A percentile compares a stretch with the other conserved stretches of the same genome.
These are phyloP conservation scores for Kodamaea neixiangensis DNA, from an alignment of 805 yeast genomes.

Conservation along the genomic window DNA sequence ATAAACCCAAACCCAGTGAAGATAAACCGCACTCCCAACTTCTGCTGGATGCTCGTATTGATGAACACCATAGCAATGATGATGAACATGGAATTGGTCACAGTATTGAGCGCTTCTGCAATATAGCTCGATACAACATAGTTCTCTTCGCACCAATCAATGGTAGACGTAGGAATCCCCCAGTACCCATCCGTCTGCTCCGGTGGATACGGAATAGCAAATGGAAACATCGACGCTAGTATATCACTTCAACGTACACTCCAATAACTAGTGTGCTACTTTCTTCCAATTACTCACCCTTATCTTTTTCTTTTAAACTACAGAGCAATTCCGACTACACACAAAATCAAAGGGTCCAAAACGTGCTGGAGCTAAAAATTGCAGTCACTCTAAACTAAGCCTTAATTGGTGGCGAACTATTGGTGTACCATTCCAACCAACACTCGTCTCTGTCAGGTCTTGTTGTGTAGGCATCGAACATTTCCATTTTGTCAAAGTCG, in stretches of 20 bases:
- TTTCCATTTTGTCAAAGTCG: slow-evolving; percentile 45
- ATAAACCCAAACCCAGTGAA: slow-evolving; percentile 78
- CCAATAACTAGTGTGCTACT: no score
- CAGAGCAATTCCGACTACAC: not conserved
- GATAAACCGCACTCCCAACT: slow-evolving; percentile 69
- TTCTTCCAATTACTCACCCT: not conserved
- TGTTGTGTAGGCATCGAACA: slow-evolving; percentile 58
- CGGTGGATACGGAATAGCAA: slow-evolving; percentile 56
- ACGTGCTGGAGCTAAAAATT: not conserved
- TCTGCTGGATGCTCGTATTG: slow-evolving; percentile 57
- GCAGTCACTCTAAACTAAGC: not conserved
- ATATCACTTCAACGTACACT: not conserved
- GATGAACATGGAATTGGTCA: slow-evolving; percentile 66
- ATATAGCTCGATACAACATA: slow-evolving; percentile 82
- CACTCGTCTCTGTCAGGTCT: slow-evolving; percentile 55
- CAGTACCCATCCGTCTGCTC: slow-evolving; percentile 63
- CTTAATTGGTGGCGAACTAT: not conserved
- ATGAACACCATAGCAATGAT: slow-evolving; percentile 63
- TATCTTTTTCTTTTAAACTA: not conserved
- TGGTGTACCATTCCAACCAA: slow-evolving; percentile 44
- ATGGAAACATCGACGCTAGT: slow-evolving; percentile 41
- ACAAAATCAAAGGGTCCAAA: not conserved
- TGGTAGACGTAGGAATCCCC: slow-evolving; percentile 90
- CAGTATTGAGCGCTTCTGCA: slow-evolving; percentile 88
- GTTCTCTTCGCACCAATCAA: slow-evolving; percentile 99